A percentile compares a stretch with the other conserved stretches of the same genome.
phyloP scores from a whole-genome alignment of 2,329 filamentous ascomycete genomes.

The Neofusicoccum kwambonambiense region DNA sequence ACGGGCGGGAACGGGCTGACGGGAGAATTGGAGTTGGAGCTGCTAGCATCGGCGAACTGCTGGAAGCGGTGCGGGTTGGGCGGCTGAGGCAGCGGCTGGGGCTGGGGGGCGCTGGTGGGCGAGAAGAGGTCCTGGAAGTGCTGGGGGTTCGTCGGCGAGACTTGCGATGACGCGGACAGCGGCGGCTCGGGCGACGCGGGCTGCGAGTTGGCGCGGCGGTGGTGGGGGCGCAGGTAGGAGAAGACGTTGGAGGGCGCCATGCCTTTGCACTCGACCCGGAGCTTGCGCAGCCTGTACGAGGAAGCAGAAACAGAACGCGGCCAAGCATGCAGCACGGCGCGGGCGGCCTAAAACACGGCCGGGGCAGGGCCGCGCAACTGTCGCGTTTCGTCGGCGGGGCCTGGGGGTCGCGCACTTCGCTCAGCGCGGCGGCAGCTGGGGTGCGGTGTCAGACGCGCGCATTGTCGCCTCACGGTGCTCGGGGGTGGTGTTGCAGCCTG shows the following conservation, averaged over 20 bases:
- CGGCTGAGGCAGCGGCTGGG: slow-evolving; percentile 24
- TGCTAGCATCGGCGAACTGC: slow-evolving; percentile 27
- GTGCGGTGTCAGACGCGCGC: background rate
- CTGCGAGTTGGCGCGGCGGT: slow-evolving; percentile 38
- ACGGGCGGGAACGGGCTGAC: slow-evolving; percentile 39
- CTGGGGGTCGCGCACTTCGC: background rate
- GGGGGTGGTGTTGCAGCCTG: background rate
- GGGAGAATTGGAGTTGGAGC: slow-evolving; percentile 33
- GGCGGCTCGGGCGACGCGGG: slow-evolving; percentile 35
- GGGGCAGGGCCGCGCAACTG: slow-evolving; percentile 8
- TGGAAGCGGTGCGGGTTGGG: slow-evolving; percentile 23
- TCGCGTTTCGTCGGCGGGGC: slow-evolving; percentile 10
- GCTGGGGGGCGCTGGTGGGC: slow-evolving; percentile 3
- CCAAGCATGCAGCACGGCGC: background rate
- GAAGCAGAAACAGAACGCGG: slow-evolving; percentile 1
- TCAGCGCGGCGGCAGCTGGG: slow-evolving; percentile 11
- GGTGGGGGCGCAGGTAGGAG: slow-evolving; percentile 38
- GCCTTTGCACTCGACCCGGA: background rate
- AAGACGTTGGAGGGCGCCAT: slow-evolving; percentile 43
- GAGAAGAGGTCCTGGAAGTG: slow-evolving; percentile 16
- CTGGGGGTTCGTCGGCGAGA: slow-evolving; percentile 28
- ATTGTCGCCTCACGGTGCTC: background rate
- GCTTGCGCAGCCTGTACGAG: background rate
- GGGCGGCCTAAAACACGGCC: slow-evolving; percentile 7
- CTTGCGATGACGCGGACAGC: slow-evolving; percentile 23